Conservation (phyloP, 2,329 filamentous ascomycete genomes). For the Fragosphaeria purpurea region DNA sequence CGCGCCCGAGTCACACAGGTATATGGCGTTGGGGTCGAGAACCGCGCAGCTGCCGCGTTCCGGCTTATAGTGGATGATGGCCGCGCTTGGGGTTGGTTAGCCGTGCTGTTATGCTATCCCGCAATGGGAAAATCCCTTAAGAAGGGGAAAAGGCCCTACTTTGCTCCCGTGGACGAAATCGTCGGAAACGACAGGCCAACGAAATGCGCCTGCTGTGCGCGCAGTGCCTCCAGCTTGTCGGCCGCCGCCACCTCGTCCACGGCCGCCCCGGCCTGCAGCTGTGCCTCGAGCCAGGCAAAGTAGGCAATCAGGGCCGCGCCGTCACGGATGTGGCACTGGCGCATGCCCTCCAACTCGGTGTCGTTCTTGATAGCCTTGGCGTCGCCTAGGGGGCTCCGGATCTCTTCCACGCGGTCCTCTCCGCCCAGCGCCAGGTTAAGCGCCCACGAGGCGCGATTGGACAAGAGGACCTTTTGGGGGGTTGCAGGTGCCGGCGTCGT, state of each 20-base stretch:
- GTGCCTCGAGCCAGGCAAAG: constrained; percentile 93
- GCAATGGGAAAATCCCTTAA: background rate
- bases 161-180: constrained; percentile 84
- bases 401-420: constrained; percentile 73
- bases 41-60: constrained; percentile 70
- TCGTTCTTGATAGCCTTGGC: constrained; percentile 93
- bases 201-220: constrained; percentile 61
- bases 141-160: constrained; percentile 33
- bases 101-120: background rate
- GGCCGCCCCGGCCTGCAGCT: constrained; percentile 62
- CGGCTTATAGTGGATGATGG: constrained; percentile 91
- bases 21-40: constrained; percentile 78
- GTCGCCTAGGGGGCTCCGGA: constrained; percentile 78
- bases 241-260: constrained; percentile 88
- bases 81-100: constrained; percentile 51
- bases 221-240: constrained; percentile 74
- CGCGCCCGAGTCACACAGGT: constrained; percentile 94
- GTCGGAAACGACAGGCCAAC: constrained; percentile 90
- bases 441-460: constrained; percentile 88
- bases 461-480: constrained; percentile 63
- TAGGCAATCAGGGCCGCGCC: constrained; percentile 85
- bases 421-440: constrained; percentile 78
- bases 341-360: constrained; percentile 83
- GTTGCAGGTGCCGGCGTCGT: too few species aligned
- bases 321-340: constrained; percentile 85